Evolutionary conservation across 495 filamentous ascomycete species (phyloP), one percentile per base, ranked within the genome.

Genomic region (Aspergillus kassunensis): DNA sequence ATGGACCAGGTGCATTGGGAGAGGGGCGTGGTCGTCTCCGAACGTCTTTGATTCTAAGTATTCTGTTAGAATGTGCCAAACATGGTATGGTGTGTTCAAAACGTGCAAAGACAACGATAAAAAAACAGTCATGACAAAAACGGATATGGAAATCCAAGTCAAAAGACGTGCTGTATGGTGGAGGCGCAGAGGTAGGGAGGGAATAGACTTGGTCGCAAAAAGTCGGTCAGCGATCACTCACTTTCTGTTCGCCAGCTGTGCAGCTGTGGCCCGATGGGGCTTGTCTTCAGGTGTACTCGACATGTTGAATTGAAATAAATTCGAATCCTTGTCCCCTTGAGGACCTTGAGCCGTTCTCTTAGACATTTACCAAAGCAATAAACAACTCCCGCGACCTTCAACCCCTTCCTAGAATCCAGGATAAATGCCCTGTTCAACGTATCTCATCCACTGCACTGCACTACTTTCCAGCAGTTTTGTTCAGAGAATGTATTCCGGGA

Each of bases 221-320:
- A 48, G 51, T 57, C 49, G 51, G 57, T 59, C 60, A 53, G 40
- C 41, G 49, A 44, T 60, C 41, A 78, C 77, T 76, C 63, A 80
- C 77, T 66, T 79, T 69, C 77, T 69, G 41, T 48, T 69, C 30
- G 77, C 76, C 68, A 80, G 30, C 62, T 79, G 76, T 24, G 76
- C 74, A 19, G 77, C 75, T 18, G 73, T 79, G 27, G 76, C 76
- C 61, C 68, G 72, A 41, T 72, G 66, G 29, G 73, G 71, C 66
- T 71, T 74, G 0, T 77, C 72, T 21, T 74, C 70, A 25, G 72
- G 72, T 53, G 72, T 74, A 36, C 67, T 69, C 44, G 59, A 54
- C 71, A 73, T 73, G 13, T 63, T 64, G 53, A 73, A 70, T 23
- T 54, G 37, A 34, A 63, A 55, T 27, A 64, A 23, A 40, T 65